Conservation (phyloP, 495 filamentous ascomycete genomes). For the Sphaerosporella brunnea region DNA sequence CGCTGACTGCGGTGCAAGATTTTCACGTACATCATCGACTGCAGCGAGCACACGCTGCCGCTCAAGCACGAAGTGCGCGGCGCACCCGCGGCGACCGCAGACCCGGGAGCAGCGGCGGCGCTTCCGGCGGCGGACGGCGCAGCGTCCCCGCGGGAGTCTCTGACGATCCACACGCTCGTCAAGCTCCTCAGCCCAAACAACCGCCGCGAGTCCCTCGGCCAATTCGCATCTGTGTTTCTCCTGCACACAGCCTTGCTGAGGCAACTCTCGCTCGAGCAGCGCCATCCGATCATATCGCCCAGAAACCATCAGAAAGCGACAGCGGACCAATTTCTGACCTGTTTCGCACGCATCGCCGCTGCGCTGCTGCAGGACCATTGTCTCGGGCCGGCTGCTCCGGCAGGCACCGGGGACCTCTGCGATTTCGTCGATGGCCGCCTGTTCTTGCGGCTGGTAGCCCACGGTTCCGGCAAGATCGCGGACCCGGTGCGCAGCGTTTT, state of each 20-base stretch:
- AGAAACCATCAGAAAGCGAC: not conserved
- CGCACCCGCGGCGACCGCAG: not conserved
- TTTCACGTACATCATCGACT: not conserved
- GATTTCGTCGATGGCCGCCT: constrained; percentile 52
- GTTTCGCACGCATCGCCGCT: no score
- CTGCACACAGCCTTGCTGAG: constrained; percentile 26
- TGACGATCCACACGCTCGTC: not conserved
- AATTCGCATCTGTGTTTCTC: constrained; percentile 17
- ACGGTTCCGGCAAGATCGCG: not conserved
- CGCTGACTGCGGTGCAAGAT: not conserved
- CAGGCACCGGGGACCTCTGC: constrained; percentile 22
- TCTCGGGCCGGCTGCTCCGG: not conserved
- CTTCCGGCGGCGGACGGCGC: not conserved
- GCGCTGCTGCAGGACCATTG: constrained; percentile 3
- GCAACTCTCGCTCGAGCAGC: constrained; percentile 23
- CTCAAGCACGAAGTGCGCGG: not conserved
- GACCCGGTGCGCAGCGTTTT: not conserved
- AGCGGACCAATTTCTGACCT: constrained; percentile 14
- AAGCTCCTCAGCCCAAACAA: not conserved
- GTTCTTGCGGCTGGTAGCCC: constrained; percentile 26
- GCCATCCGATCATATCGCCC: constrained; percentile 5
- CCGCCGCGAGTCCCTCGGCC: not conserved
- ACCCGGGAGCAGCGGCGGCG: not conserved
- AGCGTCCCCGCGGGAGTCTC: not conserved
- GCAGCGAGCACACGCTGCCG: not conserved